Base-by-base conservation (phyloP, 192 early-diverging fungal species). In the Phycomyces nitens region DNA sequence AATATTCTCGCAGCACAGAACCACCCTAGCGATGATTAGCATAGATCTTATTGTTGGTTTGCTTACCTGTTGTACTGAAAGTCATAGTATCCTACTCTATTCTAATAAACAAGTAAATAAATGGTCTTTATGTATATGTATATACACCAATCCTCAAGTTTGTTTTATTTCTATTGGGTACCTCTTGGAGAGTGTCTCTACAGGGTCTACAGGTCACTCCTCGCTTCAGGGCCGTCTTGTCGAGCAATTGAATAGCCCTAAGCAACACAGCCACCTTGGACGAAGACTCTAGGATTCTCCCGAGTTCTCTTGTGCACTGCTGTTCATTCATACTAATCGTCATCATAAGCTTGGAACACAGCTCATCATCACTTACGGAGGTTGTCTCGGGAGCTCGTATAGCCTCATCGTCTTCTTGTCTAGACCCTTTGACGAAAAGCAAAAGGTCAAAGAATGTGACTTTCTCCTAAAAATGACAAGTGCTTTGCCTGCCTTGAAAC, bases 171-270 rank as follows among this genome's bases (percentile, higher is more conserved):
- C 22, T 34, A 23, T 18, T 8, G 38, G 14, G 40, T 56, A 68
- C 71, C 56, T 63, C 34, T 54, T 75, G 73, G 7, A 44, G 21
- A 38, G 73, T 75, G 7, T 62, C 73, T 26, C 43, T 42, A 50
- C 73, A 75, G 29, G 67, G 44, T 8, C 73, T 34, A 41, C 73
- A 75, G 10, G 68, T 75, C 15, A 75, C 61, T 1, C 73, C 73
- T 56, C 59, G 49, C 8, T 58, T 39, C 14, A 75, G 64, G 10
- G 68, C 47, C 15, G 51, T 40, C 18, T 20, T 66, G 64, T 75
- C 69, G 3, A 75, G 58, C 16, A 49, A 27, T 15, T 60, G 52
- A 24, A 75, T 69, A 39, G 42, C 56, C 15, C 56, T 22, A 7
- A 75, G 59, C 4, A 75, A 60, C 7, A 58, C 40, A 14, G 52